Conservation (phyloP, 306 rosid species). For the Urtica urens region DNA sequence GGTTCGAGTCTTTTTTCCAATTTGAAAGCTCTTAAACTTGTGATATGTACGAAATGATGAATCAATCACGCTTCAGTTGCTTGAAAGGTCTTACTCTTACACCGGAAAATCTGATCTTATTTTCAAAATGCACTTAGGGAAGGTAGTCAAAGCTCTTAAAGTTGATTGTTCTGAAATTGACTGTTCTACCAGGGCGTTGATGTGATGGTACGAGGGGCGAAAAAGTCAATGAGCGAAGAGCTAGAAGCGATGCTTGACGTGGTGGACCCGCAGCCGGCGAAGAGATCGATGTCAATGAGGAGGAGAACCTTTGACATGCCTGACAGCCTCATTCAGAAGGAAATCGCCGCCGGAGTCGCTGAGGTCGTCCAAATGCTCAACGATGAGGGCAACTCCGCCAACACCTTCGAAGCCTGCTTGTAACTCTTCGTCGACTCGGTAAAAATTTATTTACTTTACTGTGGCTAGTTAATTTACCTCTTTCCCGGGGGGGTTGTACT, state of each 20-base stretch:
- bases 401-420: conserved; percentile 30
- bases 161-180: too few relatives aligned
- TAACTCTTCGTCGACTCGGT: conserved; percentile 21
- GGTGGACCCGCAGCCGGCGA: conserved; percentile 80
- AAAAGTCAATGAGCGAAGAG: conserved; percentile 78
- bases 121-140: too few relatives aligned
- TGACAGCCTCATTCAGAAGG: conserved; percentile 52
- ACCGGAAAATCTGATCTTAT: too few relatives aligned
- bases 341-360: conserved; percentile 76
- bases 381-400: conserved; percentile 39
- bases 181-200: conserved; percentile 44
- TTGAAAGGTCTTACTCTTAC: too few relatives aligned
- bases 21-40: too few relatives aligned
- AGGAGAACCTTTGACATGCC: conserved; percentile 90
- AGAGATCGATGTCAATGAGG: conserved; percentile 48
- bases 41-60: too few relatives aligned
- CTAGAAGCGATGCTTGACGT: conserved; percentile 89
- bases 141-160: too few relatives aligned
- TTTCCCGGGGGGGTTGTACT: conserved; percentile 1
- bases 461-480: conserved; percentile 7
- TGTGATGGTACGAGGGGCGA: conserved; percentile 59
- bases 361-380: conserved; percentile 75
- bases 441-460: too few relatives aligned
- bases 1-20: too few relatives aligned
- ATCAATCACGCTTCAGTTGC: too few relatives aligned